Base-by-base conservation (phyloP, 805 yeast species). In the Monosporozyma siamensis region DNA sequence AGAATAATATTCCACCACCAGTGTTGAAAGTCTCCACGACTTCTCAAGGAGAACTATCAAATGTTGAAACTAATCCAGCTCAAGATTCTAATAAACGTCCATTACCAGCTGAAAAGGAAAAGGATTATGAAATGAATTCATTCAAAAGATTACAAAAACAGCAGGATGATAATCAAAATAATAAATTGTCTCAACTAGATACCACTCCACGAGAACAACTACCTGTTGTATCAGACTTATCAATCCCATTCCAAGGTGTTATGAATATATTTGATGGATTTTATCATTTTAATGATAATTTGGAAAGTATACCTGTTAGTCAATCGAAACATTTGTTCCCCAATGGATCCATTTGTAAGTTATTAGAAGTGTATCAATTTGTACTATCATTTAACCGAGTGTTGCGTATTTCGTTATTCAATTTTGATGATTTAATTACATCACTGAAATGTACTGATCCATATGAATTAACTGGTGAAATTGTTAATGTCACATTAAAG, bases 371-470 rank as follows among this genome's bases (percentile, higher is more conserved):
- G 14, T 53, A 51, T 30, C 56, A 53, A 23, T 57, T 57, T 39
- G 38, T 54, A 9, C 48, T 41, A 25, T 46, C 55, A 26, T 57
- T 57, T 42, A 44, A 48, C 20, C 44, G 47, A 10, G 39, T 46
- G 3, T 39, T 57, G 15, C 40, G 45, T 17, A 32, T 57, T 6
- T 39, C 53, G 6, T 44, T 46, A n/a, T 54, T 57, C 35, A 48
- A 41, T 30, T 44, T 55, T 24, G 61, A 57, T 36, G 52, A 51
- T 27, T 48, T 57, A n/a, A 44, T 56, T 7, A 43, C 49, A 4
- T 46, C 59, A 11, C 32, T 57, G n/a, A 52, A 49, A 43, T 55
- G 55, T 41, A 50, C 55, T 4, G 52, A 50, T 38, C 54, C 58
- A 2, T 43, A 37, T 11, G 55, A 49, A 34, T 34, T 50, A 24